Conservation (phyloP, 441 rosid genomes). For the Manihot esculenta region DNA sequence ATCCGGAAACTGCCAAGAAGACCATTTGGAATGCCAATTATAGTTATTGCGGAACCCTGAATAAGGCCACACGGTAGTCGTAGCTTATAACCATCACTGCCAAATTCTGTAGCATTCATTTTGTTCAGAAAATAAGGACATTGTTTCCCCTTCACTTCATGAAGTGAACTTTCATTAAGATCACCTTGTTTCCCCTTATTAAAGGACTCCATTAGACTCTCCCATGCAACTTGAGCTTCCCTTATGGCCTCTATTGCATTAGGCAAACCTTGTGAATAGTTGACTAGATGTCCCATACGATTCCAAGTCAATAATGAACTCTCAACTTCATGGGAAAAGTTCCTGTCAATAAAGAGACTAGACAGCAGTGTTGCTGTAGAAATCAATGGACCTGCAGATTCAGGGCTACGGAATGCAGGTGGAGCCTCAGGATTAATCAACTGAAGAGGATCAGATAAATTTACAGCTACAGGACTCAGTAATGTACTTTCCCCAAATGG, state of each 20-base stretch:
- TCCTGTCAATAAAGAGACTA: conserved; percentile 51
- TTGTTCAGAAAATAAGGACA: conserved; percentile 82
- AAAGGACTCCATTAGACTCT: conserved; percentile 57
- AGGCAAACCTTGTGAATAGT: conserved; percentile 58
- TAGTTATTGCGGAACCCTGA: conserved; percentile 85
- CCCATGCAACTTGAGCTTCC: conserved; percentile 89
- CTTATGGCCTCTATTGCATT: conserved; percentile 79
- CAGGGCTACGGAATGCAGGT: conserved; percentile 49
- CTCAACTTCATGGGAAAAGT: conserved; percentile 55
- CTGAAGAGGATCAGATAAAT: conserved; percentile 66
- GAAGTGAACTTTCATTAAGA: conserved; percentile 43
- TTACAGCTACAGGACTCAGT: conserved; percentile 34
- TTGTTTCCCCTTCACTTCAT: conserved; percentile 54
- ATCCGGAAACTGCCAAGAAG: conserved; percentile 81
- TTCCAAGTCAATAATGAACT: conserved; percentile 71
- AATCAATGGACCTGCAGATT: conserved; percentile 51
- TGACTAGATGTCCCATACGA: conserved; percentile 51
- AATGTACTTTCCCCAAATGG: conserved; percentile 49
- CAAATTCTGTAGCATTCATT: conserved; percentile 69
- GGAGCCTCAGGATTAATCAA: conserved; percentile 53
- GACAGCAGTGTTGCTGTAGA: conserved; percentile 46
- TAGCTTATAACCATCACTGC: conserved; percentile 41
- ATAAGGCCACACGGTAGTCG: conserved; percentile 81
- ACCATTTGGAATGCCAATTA: conserved; percentile 80
- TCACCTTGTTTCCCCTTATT: conserved; percentile 49